phyloP scores from a whole-genome alignment of 177 flowering plant species.

The Vitis hybrid region DNA sequence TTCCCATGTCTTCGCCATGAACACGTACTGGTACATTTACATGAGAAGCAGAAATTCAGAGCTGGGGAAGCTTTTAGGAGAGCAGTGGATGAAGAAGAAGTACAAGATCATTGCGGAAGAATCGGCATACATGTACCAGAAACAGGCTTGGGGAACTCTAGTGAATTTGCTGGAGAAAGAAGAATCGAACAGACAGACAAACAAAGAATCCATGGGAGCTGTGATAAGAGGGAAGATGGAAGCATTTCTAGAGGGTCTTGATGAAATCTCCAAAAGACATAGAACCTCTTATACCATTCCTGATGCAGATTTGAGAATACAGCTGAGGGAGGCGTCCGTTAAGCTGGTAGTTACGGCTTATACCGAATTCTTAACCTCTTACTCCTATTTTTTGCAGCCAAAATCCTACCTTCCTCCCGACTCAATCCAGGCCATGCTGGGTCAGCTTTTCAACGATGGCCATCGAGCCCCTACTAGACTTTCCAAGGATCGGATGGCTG shows the following conservation, averaged over 20 bases:
- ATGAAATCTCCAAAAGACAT: slow-evolving; percentile 46
- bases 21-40: slow-evolving; percentile 81
- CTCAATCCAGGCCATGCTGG: slow-evolving; percentile 29
- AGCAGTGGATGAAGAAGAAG: slow-evolving; percentile 49
- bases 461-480: background rate
- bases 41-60: slow-evolving; percentile 65
- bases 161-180: slow-evolving; percentile 41
- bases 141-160: slow-evolving; percentile 55
- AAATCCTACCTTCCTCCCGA: slow-evolving; percentile 35
- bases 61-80: slow-evolving; percentile 55
- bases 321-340: slow-evolving; percentile 48
- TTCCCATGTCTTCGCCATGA: slow-evolving; percentile 58
- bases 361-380: slow-evolving; percentile 32
- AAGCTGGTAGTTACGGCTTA: slow-evolving; percentile 52
- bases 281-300: slow-evolving; percentile 38
- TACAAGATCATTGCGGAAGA: slow-evolving; percentile 65
- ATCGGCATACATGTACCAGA: slow-evolving; percentile 64
- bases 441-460: slow-evolving; percentile 32
- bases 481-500: slow-evolving; percentile 8
- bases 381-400: slow-evolving; percentile 18
- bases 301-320: slow-evolving; percentile 58
- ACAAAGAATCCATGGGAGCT: slow-evolving; percentile 21
- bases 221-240: slow-evolving; percentile 40
- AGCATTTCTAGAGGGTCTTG: slow-evolving; percentile 43
- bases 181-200: slow-evolving; percentile 14